Percentiles rank a stretch among this genome's conserved stretches.
Evolutionary conservation across 2,329 filamentous ascomycete genomes (phyloP).

Genomic region (Colletotrichum incanum): DNA sequence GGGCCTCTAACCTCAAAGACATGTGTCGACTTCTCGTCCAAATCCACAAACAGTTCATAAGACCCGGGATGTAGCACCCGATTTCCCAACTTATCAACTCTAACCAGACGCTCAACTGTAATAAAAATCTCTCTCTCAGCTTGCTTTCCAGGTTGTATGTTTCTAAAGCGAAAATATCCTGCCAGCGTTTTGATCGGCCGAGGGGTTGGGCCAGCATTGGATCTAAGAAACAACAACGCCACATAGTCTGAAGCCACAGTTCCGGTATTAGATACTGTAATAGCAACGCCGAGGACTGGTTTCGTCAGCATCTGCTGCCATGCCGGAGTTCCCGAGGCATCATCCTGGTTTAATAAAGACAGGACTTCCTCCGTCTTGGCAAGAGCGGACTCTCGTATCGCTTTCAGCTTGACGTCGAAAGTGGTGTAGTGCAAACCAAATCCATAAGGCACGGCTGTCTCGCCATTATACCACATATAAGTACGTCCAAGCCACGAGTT

Average conservation of each 20-base stretch:
- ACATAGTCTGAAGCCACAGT: constrained; percentile 66
- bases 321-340: not conserved
- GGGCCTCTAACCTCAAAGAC: constrained; percentile 8
- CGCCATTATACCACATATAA: constrained; percentile 70
- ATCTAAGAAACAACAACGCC: constrained; percentile 64
- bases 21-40: constrained; percentile 36
- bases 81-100: constrained; percentile 66
- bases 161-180: constrained; percentile 62
- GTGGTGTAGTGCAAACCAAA: constrained; percentile 72
- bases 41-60: constrained; percentile 64
- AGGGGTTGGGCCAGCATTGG: constrained; percentile 62
- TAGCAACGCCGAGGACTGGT: constrained; percentile 50
- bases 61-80: constrained; percentile 68
- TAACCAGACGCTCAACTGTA: constrained; percentile 64
- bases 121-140: constrained; percentile 56
- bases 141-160: constrained; percentile 53
- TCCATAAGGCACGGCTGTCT: constrained; percentile 67
- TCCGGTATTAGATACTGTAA: constrained; percentile 66
- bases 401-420: constrained; percentile 54
- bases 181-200: constrained; percentile 68
- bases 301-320: constrained; percentile 22
- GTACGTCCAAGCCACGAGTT: constrained; percentile 66
- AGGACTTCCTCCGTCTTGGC: not conserved
- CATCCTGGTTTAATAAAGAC: not conserved
- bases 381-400: not conserved